Conservation (phyloP, 2,329 filamentous ascomycete genomes). For the Xylaria sp. region DNA sequence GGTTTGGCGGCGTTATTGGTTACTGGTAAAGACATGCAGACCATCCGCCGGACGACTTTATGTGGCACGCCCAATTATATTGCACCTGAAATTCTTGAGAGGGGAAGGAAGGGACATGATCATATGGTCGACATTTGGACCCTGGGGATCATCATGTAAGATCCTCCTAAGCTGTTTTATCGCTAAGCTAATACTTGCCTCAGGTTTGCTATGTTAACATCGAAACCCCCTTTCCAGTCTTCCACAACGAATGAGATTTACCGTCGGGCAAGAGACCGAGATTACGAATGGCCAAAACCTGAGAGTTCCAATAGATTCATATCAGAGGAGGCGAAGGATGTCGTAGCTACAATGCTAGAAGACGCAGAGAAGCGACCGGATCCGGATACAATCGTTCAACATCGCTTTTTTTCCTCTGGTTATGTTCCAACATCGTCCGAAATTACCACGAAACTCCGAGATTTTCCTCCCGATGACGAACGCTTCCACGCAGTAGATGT, state of each 20-base stretch:
- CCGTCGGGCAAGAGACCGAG: constrained; percentile 69
- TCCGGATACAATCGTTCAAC: constrained; percentile 78
- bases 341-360: constrained; percentile 77
- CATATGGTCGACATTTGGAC: constrained; percentile 99
- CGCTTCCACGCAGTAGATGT: constrained; percentile 61
- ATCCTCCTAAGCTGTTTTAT: neutral
- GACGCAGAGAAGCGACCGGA: constrained; percentile 76
- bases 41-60: constrained; percentile 83
- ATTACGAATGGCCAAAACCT: constrained; percentile 79
- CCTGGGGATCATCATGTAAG: constrained; percentile 92
- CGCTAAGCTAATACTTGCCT: constrained; percentile 34
- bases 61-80: constrained; percentile 99
- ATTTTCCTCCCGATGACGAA: constrained; percentile 61
- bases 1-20: constrained; percentile 90
- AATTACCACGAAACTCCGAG: constrained; percentile 63
- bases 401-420: constrained; percentile 78
- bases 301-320: constrained; percentile 72
- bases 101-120: constrained; percentile 91
- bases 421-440: constrained; percentile 70
- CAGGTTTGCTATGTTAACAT: constrained; percentile 94
- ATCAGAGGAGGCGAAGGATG: constrained; percentile 75
- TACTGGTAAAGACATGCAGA: constrained; percentile 87
- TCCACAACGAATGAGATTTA: constrained; percentile 87
- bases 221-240: constrained; percentile 95
- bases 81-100: constrained; percentile 93